Percentiles rank a stretch among this genome's conserved stretches.
phyloP scores from a whole-genome alignment of 805 yeast genomes.

The Priceomyces medius region DNA sequence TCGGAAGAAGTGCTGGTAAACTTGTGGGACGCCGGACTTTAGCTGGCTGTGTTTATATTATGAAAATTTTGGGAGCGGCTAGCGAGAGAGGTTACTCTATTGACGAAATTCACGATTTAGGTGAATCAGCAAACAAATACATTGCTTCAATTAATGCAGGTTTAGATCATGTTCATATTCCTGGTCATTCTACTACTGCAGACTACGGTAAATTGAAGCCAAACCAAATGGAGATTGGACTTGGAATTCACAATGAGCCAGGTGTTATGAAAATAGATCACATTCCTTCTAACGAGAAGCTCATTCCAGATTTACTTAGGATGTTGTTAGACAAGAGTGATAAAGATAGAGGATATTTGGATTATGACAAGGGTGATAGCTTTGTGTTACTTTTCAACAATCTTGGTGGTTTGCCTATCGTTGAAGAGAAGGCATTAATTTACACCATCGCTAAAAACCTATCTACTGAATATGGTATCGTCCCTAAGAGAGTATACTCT shows the following conservation, averaged over 20 bases:
- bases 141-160: slow-evolving; percentile 38
- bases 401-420: slow-evolving; percentile 36
- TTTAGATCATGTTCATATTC: slow-evolving; percentile 37
- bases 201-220: slow-evolving; percentile 23
- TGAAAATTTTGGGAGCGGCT: slow-evolving; percentile 33
- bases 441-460: slow-evolving; percentile 22
- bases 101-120: slow-evolving; percentile 26
- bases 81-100: slow-evolving; percentile 22
- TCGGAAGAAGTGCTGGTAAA: slow-evolving; percentile 25
- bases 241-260: slow-evolving; percentile 42
- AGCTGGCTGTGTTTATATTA: slow-evolving; percentile 30
- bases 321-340: slow-evolving; percentile 24
- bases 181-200: slow-evolving; percentile 27
- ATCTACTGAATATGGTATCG: slow-evolving; percentile 22
- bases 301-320: slow-evolving; percentile 23
- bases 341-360: slow-evolving; percentile 28
- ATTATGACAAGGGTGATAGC: slow-evolving; percentile 25
- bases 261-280: slow-evolving; percentile 29
- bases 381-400: slow-evolving; percentile 33
- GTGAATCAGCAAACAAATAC: slow-evolving; percentile 21
- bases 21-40: slow-evolving; percentile 38
- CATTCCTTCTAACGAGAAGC: slow-evolving; percentile 31
- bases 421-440: slow-evolving; percentile 30
- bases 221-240: slow-evolving; percentile 33
- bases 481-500: slow-evolving; percentile 27